phyloP scores from a whole-genome alignment of 106 monocot genomes.

The Alisma plantagoaquatica region DNA sequence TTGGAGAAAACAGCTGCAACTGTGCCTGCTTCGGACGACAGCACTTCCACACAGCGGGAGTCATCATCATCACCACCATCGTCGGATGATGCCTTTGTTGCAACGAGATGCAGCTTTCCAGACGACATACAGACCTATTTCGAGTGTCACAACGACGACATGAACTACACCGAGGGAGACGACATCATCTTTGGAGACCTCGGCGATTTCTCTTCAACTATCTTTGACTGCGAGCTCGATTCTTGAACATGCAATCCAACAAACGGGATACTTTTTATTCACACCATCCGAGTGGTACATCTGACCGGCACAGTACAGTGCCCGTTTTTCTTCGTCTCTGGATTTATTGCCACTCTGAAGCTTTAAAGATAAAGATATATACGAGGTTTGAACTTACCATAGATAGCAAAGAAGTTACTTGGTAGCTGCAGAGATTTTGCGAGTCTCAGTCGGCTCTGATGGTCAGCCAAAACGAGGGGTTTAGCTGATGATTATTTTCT shows the following conservation, averaged over 20 bases:
- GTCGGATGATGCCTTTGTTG: constrained; percentile 13
- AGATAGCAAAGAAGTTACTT: too few species aligned
- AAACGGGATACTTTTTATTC: too few species aligned
- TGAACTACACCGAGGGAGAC: constrained; percentile 16
- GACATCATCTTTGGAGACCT: constrained; percentile 54
- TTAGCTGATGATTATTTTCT: too few species aligned
- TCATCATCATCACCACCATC: constrained; percentile 4
- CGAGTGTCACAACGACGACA: constrained; percentile 16
- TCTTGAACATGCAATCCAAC: constrained; percentile 5
- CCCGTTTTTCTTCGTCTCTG: too few species aligned
- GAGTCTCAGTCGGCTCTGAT: too few species aligned
- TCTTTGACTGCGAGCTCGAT: constrained; percentile 46
- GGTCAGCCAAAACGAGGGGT: too few species aligned
- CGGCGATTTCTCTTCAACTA: constrained; percentile 27
- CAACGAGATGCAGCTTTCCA: constrained; percentile 35
- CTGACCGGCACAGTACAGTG: too few species aligned
- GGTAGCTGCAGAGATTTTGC: too few species aligned
- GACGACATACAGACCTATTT: constrained; percentile 67
- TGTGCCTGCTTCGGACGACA: background rate
- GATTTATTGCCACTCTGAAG: too few species aligned
- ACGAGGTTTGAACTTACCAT: too few species aligned
- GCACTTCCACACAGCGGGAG: background rate
- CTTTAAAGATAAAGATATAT: too few species aligned
- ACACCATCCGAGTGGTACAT: too few species aligned
- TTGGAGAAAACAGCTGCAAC: constrained; percentile 7